phyloP scores from a whole-genome alignment of 768 basidiomycete genomes.

The Chlorophyllum brunneum region DNA sequence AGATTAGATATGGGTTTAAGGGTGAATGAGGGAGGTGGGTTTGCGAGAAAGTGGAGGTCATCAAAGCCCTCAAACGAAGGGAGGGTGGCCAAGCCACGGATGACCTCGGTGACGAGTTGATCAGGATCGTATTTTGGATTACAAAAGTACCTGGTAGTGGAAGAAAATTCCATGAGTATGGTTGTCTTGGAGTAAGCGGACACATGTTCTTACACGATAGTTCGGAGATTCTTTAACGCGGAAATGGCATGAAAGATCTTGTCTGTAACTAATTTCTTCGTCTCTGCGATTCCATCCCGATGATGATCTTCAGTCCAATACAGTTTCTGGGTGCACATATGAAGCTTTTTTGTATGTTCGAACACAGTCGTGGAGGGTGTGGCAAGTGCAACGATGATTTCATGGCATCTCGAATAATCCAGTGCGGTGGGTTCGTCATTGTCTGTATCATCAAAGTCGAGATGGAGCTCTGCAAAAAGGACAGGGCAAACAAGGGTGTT shows the following conservation, averaged over 20 bases:
- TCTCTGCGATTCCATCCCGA: neutral
- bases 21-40: neutral
- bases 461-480: neutral
- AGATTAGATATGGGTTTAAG: slow-evolving; percentile 6
- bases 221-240: neutral
- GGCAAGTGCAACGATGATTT: slow-evolving; percentile 5
- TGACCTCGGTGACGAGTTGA: neutral
- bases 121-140: neutral
- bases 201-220: neutral
- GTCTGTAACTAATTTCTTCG: neutral
- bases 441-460: neutral
- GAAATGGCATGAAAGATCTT: slow-evolving; percentile 1
- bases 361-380: neutral
- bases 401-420: neutral
- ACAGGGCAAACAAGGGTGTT: neutral
- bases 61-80: neutral
- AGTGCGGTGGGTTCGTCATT: neutral
- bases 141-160: neutral
- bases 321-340: neutral
- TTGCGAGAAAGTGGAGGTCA: neutral
- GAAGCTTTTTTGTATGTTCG: neutral
- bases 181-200: neutral
- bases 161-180: too few species aligned
- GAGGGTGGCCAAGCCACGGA: slow-evolving; percentile 1
- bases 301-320: neutral